Base-by-base conservation (phyloP, 1,284 basidiomycete genomes). In the Papiliotrema flavescens region DNA sequence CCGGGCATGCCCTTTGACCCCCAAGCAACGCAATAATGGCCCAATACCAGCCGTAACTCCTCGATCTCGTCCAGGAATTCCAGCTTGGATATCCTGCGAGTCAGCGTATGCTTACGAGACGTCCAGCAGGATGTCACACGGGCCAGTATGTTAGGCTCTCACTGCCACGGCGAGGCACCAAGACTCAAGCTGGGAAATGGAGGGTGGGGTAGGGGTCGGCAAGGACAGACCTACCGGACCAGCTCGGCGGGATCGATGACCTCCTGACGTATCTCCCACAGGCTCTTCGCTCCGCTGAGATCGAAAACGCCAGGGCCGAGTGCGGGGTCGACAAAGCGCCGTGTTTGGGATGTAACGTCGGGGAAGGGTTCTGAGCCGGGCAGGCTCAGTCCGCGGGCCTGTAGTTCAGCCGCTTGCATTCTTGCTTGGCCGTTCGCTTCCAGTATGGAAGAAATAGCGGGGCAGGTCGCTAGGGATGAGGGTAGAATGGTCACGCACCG, bases 61-160 rank as follows among this genome's bases (percentile, higher is more conserved):
- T 97, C 93, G 14, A 91, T 80, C 74, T 96, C 93, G 66, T 97
- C 93, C 7, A 96, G 80, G 73, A 88, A 82, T 70, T 95, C 92
- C 8, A 94, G 78, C 53, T 78, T 80, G 1, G 85, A 81, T 64
- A 92, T 86, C 58, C 90, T 90, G 64, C 22, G 26, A 32, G n/a
- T 55, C 53, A 45, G 54, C 49, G 7, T 13, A 6, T 7, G 19
- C 54, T 44, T 51, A 49, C 40, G 41, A 5, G n/a, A n/a, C n/a
- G n/a, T n/a, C n/a, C n/a, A n/a, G n/a, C n/a, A n/a, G n/a, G n/a
- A n/a, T n/a, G n/a, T n/a, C n/a, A n/a, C n/a, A n/a, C n/a, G n/a
- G n/a, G n/a, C n/a, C n/a, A n/a, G 15, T 17, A 52, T 17, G 9
- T 42, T 3, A 17, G 24, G 26, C 35, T 26, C 22, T 35, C 9